Evolutionary conservation across 2,329 filamentous ascomycete species (phyloP), one percentile per base, ranked within the genome.

Genomic region (Reticulascus tulasneorum): DNA sequence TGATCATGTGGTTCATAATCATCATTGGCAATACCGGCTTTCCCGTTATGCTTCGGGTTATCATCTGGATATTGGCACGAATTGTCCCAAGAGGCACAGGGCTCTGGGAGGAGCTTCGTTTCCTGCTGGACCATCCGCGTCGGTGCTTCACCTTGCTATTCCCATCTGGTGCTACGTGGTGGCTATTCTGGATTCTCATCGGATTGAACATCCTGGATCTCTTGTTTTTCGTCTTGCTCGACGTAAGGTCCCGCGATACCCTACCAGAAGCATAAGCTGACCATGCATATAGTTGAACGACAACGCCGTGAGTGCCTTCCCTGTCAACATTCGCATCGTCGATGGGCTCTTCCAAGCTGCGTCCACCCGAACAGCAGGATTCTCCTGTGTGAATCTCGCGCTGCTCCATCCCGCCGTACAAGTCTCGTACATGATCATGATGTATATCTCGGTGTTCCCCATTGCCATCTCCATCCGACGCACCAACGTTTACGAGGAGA

Each of bases 371-470:
- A 97, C 93, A 1, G 91, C 93, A 4, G 91, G 93, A 0, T 95
- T 96, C 53, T 74, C 85, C 2, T 86, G 85, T 20, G 77, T 97
- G 49, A 88, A 84, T 55, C 66, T 97, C 24, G 69, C 84, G 2
- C 65, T 75, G 0, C 69, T 98, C 3, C 90, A 97, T 48, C 90
- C 93, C 2, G 93, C 86, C 4, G 87, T 96, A 39, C 90, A 95
- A 52, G 88, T 94, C 11, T 87, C 89, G 17, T 97, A 96, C 64
- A 70, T 97, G 62, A 82, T 97, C 60, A 97, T 97, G 93, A 97
- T 97, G 93, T 97, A 97, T 62, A 95, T 97, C 44, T 95, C 90
- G 39, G 86, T 96, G 41, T 94, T 95, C 50, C 91, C 91, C 6
- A 94, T 97, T 50, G 91, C 93, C 55, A 97, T 97, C 52, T 93